Evolutionary conservation across 176 grass and related monocot genomes (phyloP).

Genomic region (Triticum aestivum): DNA sequence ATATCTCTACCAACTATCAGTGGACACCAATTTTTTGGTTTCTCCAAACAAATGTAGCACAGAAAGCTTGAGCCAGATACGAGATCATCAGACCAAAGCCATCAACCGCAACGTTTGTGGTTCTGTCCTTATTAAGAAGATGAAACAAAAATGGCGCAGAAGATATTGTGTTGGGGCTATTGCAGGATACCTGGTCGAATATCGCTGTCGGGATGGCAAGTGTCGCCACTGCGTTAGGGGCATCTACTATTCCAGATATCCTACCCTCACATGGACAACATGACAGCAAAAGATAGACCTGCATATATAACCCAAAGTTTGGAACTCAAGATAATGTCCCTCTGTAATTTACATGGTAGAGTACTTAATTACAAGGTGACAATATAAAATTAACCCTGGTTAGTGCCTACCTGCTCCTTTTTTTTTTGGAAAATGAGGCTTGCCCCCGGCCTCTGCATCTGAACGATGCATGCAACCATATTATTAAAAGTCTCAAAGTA

Average conservation of each 20-base stretch:
- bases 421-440: no score
- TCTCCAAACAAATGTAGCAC: background rate
- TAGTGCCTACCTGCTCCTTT: slow-evolving; percentile 69
- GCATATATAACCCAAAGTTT: slow-evolving; percentile 21
- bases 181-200: slow-evolving; percentile 69
- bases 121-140: background rate
- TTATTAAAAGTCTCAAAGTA: no score
- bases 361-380: background rate
- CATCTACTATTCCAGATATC: slow-evolving; percentile 88
- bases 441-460: no score
- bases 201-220: slow-evolving; percentile 86
- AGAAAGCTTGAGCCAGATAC: background rate
- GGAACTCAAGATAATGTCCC: slow-evolving; percentile 19
- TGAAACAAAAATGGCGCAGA: background rate
- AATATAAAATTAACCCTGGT: background rate
- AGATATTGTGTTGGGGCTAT: slow-evolving; percentile 12
- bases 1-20: background rate
- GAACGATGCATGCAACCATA: no score
- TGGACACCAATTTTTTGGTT: background rate
- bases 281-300: slow-evolving; percentile 82
- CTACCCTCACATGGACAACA: slow-evolving; percentile 92
- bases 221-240: slow-evolving; percentile 79
- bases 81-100: background rate
- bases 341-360: background rate
- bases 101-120: background rate